Conservation (phyloP, 441 rosid species). For the Populus hybrid region DNA sequence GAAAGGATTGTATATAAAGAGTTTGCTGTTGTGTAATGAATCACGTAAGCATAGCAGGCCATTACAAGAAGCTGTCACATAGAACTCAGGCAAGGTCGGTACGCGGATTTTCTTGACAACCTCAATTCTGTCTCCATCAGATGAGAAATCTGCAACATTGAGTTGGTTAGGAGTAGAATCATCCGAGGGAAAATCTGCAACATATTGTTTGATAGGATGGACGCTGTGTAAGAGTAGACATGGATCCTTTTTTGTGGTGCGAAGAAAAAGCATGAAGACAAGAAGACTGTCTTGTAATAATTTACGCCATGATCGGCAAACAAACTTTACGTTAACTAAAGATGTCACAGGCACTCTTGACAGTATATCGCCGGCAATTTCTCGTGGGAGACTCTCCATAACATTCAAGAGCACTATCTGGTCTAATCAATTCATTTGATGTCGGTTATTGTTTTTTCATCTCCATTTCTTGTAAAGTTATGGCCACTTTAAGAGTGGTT, state of each 20-base stretch:
- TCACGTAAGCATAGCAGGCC: neutral
- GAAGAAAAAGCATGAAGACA: neutral
- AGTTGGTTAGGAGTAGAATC: neutral
- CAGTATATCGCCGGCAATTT: neutral
- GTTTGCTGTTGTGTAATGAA: neutral
- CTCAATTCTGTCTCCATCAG: neutral
- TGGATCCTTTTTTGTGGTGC: neutral
- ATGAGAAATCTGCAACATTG: neutral
- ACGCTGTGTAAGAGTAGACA: neutral
- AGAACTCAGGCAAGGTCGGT: neutral
- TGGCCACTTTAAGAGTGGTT: no score
- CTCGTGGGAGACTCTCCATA: neutral
- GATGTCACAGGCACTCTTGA: neutral
- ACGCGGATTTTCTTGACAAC: neutral
- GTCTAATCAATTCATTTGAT: no score
- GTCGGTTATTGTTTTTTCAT: no score
- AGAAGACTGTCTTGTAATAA: neutral
- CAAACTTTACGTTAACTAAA: neutral
- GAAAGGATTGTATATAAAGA: neutral
- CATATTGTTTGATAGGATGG: neutral
- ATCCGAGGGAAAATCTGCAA: no score
- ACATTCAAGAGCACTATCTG: neutral
- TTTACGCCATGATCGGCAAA: neutral
- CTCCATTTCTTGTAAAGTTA: no score
- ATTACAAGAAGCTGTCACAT: neutral